These are phyloP conservation scores for Auricularia auricula-judae DNA, from an alignment of 768 basidiomycete species.

Conservation along the genomic window DNA sequence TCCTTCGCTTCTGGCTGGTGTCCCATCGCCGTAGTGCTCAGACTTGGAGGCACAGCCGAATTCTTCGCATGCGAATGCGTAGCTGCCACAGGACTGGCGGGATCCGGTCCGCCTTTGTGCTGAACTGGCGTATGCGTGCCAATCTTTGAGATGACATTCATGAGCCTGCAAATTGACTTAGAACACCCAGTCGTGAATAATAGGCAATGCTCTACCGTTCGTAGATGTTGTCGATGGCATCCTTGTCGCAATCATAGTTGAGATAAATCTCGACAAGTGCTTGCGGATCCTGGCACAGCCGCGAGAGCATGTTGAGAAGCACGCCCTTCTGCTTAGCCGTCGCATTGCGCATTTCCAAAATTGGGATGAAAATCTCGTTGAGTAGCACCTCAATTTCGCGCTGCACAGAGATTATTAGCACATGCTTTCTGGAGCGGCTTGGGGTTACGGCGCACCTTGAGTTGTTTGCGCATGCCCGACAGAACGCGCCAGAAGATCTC, in stretches of 20 bases:
- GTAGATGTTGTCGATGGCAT: slow-evolving; percentile 93
- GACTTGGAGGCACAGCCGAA: slow-evolving; percentile 44
- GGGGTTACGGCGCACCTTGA: slow-evolving; percentile 54
- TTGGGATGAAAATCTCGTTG: slow-evolving; percentile 97
- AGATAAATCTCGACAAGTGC: slow-evolving; percentile 96
- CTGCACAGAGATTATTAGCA: slow-evolving; percentile 28
- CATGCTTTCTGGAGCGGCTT: not conserved
- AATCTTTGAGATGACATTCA: slow-evolving; percentile 94
- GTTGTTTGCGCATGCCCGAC: slow-evolving; percentile 86
- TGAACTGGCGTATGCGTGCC: slow-evolving; percentile 44
- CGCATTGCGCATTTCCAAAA: slow-evolving; percentile 94
- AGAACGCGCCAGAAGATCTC: slow-evolving; percentile 98
- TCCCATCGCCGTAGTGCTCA: slow-evolving; percentile 53
- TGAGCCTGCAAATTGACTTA: slow-evolving; percentile 39
- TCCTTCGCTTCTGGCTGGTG: slow-evolving; percentile 39
- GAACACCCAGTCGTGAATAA: not conserved
- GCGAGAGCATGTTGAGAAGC: slow-evolving; percentile 77
- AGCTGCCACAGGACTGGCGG: slow-evolving; percentile 44
- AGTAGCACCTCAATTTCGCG: slow-evolving; percentile 99
- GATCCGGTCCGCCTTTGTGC: slow-evolving; percentile 38
- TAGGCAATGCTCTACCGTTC: slow-evolving; percentile 54
- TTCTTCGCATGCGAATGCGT: slow-evolving; percentile 37
- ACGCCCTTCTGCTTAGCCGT: slow-evolving; percentile 91
- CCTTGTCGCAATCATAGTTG: slow-evolving; percentile 97
- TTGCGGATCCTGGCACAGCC: slow-evolving; percentile 91